phyloP scores from a whole-genome alignment of 805 yeast species.

The Metschnikowia aberdeeniae region DNA sequence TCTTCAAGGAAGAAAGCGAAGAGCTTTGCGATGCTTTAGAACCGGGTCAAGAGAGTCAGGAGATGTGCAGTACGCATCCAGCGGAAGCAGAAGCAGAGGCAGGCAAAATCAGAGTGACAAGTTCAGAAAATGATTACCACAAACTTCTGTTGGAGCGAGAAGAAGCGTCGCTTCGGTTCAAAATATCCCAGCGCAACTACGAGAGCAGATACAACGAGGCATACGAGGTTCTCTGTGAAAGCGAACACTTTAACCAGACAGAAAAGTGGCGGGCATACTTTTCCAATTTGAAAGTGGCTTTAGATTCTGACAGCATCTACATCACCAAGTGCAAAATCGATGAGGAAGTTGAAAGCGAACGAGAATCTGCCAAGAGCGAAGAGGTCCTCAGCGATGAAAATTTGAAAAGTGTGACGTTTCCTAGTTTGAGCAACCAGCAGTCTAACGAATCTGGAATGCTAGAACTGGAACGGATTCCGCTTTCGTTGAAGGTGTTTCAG shows the following conservation, averaged over 20 bases:
- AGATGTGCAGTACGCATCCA: too few species aligned
- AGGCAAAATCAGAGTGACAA: background rate
- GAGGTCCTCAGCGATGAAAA: background rate
- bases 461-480: constrained; percentile 3
- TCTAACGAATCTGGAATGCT: background rate
- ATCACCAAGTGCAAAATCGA: constrained; percentile 2
- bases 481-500: constrained; percentile 10
- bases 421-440: background rate
- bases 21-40: too few species aligned
- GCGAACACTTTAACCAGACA: background rate
- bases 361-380: background rate
- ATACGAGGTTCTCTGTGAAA: constrained; percentile 2
- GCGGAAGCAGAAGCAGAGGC: too few species aligned
- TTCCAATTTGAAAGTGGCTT: background rate
- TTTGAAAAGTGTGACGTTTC: background rate
- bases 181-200: background rate
- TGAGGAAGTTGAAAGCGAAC: background rate
- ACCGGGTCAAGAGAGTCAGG: too few species aligned
- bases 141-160: background rate
- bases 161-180: background rate
- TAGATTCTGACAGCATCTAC: background rate
- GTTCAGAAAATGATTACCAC: background rate
- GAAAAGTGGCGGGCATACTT: constrained; percentile 1
- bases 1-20: constrained; percentile 4
- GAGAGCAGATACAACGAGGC: background rate